Evolutionary conservation across 1,139 yeast genomes (phyloP).

Genomic region (Sugiyamaella sp.): DNA sequence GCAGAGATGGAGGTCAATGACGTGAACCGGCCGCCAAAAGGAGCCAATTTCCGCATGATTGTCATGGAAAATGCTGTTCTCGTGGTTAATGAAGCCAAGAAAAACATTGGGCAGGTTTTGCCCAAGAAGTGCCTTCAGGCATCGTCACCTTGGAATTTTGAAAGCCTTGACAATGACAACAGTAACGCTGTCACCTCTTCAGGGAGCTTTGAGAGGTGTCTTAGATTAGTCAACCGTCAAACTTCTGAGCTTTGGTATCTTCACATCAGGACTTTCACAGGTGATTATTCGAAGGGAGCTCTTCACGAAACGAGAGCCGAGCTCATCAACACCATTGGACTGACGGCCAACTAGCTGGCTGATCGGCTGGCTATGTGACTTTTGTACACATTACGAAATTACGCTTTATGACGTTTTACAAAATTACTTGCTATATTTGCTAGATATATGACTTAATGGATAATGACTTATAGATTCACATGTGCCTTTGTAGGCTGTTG

Average conservation of each 20-base stretch:
- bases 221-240: conserved; percentile 15
- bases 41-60: conserved; percentile 28
- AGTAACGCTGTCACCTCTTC: neutral
- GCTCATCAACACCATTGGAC: conserved; percentile 5
- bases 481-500: neutral
- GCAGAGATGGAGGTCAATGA: conserved; percentile 26
- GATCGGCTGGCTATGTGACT: neutral
- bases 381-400: neutral
- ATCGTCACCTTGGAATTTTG: conserved; percentile 24
- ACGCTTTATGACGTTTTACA: neutral
- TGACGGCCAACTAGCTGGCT: neutral
- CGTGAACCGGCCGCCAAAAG: conserved; percentile 26
- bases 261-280: conserved; percentile 19
- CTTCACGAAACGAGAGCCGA: conserved; percentile 15
- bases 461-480: neutral
- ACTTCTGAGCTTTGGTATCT: conserved; percentile 18
- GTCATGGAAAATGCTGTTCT: conserved; percentile 30
- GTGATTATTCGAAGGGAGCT: conserved; percentile 13
- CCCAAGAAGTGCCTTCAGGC: conserved; percentile 26
- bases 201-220: neutral
- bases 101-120: conserved; percentile 25
- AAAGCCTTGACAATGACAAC: neutral
- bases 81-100: conserved; percentile 30
- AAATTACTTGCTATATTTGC: neutral
- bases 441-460: conserved; percentile 9